Evolutionary conservation across 2,329 filamentous ascomycete genomes (phyloP), one percentile per base, ranked within the genome.

Genomic region (Hirsutella rhossiliensis): DNA sequence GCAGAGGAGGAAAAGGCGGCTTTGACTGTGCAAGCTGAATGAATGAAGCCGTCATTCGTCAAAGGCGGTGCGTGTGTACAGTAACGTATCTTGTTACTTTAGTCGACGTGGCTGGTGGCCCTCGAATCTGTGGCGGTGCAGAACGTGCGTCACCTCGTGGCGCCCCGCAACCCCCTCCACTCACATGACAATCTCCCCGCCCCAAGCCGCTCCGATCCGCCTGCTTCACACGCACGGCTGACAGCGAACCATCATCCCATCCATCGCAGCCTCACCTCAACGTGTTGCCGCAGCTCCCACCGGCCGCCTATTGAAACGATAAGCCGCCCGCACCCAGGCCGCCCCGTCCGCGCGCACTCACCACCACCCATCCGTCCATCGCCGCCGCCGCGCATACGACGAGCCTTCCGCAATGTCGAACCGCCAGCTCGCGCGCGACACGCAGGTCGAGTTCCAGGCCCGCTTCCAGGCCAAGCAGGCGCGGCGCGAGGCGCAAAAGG

Each of bases 391-490:
- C n/a, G n/a, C n/a, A n/a, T n/a, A n/a, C n/a, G n/a, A n/a, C n/a
- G n/a, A n/a, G n/a, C n/a, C n/a, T n/a, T n/a, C n/a, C 60, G 66
- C 47, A 45, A 79, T 79, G 75, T 72, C 73, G 48, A 76, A 76
- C 61, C 70, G 74, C 58, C 75, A 78, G 57, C 65, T 70, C 46
- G 68, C 73, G 51, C 69, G 74, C 61, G 75, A 78, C 61, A 78
- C 74, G 71, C 73, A 79, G 56, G 70, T 75, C 62, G 75, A 79
- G 62, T 78, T 79, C 59, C 74, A 79, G 57, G 75, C 75, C 48
- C 72, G 75, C 59, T 78, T 80, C 62, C 73, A 78, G 60, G 75
- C 75, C 45, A 79, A 79, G 57, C 75, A 78, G 55, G 75, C 75
- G 49, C 72, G 75, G 31, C 73, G 75, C 53, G 75, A 79, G 54